Evolutionary conservation across 1,284 basidiomycete species (phyloP).

Genomic region (Cutaneotrichosporon sp.): DNA sequence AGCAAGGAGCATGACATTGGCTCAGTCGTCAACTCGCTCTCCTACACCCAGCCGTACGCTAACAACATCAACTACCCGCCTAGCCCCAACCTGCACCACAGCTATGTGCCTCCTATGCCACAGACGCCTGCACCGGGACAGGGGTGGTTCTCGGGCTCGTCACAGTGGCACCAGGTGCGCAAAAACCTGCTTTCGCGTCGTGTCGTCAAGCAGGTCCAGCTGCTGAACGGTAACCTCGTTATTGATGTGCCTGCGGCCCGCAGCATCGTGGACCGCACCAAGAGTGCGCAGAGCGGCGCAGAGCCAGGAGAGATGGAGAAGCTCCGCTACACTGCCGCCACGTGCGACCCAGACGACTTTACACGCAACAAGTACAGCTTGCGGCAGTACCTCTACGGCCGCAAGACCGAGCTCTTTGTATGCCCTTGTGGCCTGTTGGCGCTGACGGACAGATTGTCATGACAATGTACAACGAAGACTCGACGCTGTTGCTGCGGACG

Average conservation of each 20-base stretch:
- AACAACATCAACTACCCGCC: constrained; percentile 7
- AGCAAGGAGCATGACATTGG: constrained; percentile 38
- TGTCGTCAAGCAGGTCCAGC: constrained; percentile 71
- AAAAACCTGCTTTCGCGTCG: constrained; percentile 38
- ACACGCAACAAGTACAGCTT: constrained; percentile 62
- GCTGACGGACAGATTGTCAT: constrained; percentile 62
- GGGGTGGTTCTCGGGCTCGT: constrained; percentile 28
- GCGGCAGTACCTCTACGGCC: constrained; percentile 73
- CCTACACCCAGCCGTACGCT: background rate
- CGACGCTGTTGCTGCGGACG: constrained; percentile 72
- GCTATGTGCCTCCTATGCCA: constrained; percentile 14
- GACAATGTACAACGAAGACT: constrained; percentile 95
- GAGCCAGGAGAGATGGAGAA: constrained; percentile 73
- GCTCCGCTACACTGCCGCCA: constrained; percentile 58
- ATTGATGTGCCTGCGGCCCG: constrained; percentile 73
- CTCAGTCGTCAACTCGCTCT: constrained; percentile 24
- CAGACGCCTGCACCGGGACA: constrained; percentile 1
- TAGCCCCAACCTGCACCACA: constrained; percentile 3
- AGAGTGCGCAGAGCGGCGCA: constrained; percentile 45
- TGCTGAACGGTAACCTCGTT: constrained; percentile 75
- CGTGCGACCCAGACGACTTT: constrained; percentile 55
- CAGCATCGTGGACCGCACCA: constrained; percentile 50
- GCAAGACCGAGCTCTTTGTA: constrained; percentile 79
- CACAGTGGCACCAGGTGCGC: constrained; percentile 38
- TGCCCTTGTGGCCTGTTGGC: constrained; percentile 3